These are phyloP conservation scores for Neurospora discreta DNA, from an alignment of 495 filamentous ascomycete genomes.

Conservation along the genomic window DNA sequence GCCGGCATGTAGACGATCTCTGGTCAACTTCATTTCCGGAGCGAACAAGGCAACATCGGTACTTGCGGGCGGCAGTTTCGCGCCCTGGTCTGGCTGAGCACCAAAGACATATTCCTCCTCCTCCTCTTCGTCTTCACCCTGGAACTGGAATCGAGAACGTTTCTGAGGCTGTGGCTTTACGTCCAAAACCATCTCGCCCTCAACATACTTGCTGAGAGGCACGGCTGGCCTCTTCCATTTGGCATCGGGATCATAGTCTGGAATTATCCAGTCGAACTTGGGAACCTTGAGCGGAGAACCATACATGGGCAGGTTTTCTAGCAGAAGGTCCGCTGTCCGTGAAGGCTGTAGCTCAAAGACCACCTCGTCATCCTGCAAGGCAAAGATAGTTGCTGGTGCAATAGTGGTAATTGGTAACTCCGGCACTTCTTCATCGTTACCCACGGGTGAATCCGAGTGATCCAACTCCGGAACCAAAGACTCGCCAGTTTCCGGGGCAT, in stretches of 20 bases:
- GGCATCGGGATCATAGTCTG: constrained; percentile 53
- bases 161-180: constrained; percentile 59
- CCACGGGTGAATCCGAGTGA: constrained; percentile 38
- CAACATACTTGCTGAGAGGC: constrained; percentile 76
- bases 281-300: constrained; percentile 50
- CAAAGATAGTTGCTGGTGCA: constrained; percentile 70
- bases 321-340: constrained; percentile 64
- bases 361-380: constrained; percentile 68
- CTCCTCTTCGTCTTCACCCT: constrained; percentile 54
- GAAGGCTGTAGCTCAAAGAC: constrained; percentile 68
- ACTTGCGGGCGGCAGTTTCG: constrained; percentile 52
- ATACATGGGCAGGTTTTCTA: constrained; percentile 77
- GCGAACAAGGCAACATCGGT: constrained; percentile 76
- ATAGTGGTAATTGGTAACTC: constrained; percentile 34
- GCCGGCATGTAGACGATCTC: constrained; percentile 82
- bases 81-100: constrained; percentile 27
- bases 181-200: constrained; percentile 63
- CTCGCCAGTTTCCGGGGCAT: constrained; percentile 12
- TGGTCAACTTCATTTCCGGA: constrained; percentile 78
- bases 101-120: constrained; percentile 39
- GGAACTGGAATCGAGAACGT: constrained; percentile 68
- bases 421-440: constrained; percentile 34
- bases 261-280: constrained; percentile 40
- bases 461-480: constrained; percentile 59
- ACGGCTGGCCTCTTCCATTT: constrained; percentile 64